phyloP scores from a whole-genome alignment of 768 basidiomycete species.

The Suillus clintonianus region DNA sequence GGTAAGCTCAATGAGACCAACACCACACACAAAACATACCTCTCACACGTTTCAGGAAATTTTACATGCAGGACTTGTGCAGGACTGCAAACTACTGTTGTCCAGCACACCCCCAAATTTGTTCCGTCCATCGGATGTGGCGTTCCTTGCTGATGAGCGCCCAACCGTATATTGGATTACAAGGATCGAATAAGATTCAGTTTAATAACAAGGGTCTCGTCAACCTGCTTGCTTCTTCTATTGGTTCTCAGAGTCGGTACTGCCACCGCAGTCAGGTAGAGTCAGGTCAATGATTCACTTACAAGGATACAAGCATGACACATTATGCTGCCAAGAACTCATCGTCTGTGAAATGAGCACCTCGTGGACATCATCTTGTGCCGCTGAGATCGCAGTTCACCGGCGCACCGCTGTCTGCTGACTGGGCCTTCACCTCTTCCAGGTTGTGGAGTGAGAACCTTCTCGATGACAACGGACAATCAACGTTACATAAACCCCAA shows the following conservation, averaged over 20 bases:
- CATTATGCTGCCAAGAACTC: neutral
- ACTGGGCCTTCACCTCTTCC: neutral
- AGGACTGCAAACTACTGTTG: neutral
- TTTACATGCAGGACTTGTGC: neutral
- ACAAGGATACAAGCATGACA: neutral
- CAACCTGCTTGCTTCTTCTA: neutral
- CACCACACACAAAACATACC: neutral
- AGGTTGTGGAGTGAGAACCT: conserved; percentile 4
- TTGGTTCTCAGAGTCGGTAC: neutral
- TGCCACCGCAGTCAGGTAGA: neutral
- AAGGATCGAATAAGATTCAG: neutral
- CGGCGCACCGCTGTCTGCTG: neutral
- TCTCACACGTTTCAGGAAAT: neutral
- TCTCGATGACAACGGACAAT: neutral
- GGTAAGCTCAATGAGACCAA: neutral
- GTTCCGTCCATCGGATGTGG: conserved; percentile 2
- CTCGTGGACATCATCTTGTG: neutral
- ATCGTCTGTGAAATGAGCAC: neutral
- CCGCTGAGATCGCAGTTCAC: conserved; percentile 6
- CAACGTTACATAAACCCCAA: neutral
- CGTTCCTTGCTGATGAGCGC: neutral
- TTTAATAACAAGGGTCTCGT: neutral
- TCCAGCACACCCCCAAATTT: neutral
- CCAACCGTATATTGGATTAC: neutral
- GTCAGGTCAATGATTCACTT: neutral